Evolutionary conservation across 805 yeast species (phyloP), one percentile per base, ranked within the genome.

Genomic region (Soucietia sequanensis): DNA sequence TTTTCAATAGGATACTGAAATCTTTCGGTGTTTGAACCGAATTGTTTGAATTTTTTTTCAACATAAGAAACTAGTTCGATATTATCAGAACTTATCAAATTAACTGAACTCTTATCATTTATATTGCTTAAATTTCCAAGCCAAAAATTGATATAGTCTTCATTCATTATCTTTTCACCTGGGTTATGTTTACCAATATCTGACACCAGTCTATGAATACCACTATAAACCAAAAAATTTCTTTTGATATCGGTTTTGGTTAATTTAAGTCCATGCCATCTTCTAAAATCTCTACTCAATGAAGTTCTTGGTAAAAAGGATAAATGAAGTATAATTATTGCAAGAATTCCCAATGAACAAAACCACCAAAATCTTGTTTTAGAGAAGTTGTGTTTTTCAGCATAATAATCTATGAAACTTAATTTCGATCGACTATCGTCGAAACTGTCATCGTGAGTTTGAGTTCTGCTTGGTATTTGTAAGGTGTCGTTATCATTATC

Each of bases 221-320:
- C 63, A 16, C 58, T 50, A 30, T 45, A 50, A 3, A 52, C 62
- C 32, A 85, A 52, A 44, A 72, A 80, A 13, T 77, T 56, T 22
- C 96, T 67, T 45, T 84, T 80, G 20, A 84, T 70, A 43, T 89
- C 96, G 7, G 78, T 72, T 36, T 70, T 72, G 2, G 95, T 81
- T 31, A 86, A 53, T 34, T 66, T 72, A 23, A 79, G 71, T 21
- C 81, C 80, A 58, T 87, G 86, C 44, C 86, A 56, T 32, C 96
- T 63, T 47, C 91, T 72, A 48, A 84, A 77, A 57, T 90, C 96
- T 44, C 95, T 65, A 32, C 84, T 78, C 13, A 87, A 63, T 2
- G 95, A 85, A 1, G 97, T 86, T 38, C 96, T 60, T 2, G 96
- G 96, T 11, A 88, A 65, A 54, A 89, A 89, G 0, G 82, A 76